These are phyloP conservation scores for Hypholoma sublateritium DNA, from an alignment of 768 basidiomycete genomes.

Conservation along the genomic window DNA sequence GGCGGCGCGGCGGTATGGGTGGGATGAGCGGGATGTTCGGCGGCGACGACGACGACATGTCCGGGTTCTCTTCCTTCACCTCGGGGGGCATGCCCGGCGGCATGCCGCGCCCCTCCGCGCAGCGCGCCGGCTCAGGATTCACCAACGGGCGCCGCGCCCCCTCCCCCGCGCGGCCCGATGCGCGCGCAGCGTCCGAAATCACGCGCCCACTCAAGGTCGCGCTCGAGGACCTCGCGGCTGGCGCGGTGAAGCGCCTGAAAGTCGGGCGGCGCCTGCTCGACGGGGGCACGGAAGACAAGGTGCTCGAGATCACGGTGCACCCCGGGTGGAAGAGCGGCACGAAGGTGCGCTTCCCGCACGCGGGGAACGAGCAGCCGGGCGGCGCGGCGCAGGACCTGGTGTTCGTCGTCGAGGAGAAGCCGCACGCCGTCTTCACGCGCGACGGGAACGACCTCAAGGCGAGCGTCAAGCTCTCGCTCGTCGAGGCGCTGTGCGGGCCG, in stretches of 20 bases:
- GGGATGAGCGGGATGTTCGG: slow-evolving; percentile 31
- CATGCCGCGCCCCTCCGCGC: slow-evolving; percentile 51
- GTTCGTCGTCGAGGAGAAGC: slow-evolving; percentile 96
- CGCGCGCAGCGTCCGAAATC: slow-evolving; percentile 54
- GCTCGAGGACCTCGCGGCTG: slow-evolving; percentile 83
- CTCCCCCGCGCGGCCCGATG: slow-evolving; percentile 25
- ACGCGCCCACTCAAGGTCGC: slow-evolving; percentile 81
- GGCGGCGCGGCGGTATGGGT: slow-evolving; percentile 22
- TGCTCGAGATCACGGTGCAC: slow-evolving; percentile 74
- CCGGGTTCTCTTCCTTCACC: slow-evolving; percentile 29
- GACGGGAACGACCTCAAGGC: slow-evolving; percentile 80
- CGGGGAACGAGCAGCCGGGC: slow-evolving; percentile 72
- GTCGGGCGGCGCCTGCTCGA: slow-evolving; percentile 72
- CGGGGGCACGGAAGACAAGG: slow-evolving; percentile 81
- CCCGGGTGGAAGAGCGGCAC: slow-evolving; percentile 98
- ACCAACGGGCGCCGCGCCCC: slow-evolving; percentile 20
- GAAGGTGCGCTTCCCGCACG: slow-evolving; percentile 85
- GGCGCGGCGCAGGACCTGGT: slow-evolving; percentile 89
- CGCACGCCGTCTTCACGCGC: slow-evolving; percentile 72
- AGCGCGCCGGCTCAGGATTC: slow-evolving; percentile 19
- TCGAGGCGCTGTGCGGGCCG: slow-evolving; percentile 76
- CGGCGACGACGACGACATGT: slow-evolving; percentile 48
- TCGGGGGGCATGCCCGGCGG: slow-evolving; percentile 48
- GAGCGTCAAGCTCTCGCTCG: slow-evolving; percentile 64
- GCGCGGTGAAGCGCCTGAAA: slow-evolving; percentile 85